Base-by-base conservation (phyloP, 495 filamentous ascomycete genomes). In the Glarea lozoyensis region DNA sequence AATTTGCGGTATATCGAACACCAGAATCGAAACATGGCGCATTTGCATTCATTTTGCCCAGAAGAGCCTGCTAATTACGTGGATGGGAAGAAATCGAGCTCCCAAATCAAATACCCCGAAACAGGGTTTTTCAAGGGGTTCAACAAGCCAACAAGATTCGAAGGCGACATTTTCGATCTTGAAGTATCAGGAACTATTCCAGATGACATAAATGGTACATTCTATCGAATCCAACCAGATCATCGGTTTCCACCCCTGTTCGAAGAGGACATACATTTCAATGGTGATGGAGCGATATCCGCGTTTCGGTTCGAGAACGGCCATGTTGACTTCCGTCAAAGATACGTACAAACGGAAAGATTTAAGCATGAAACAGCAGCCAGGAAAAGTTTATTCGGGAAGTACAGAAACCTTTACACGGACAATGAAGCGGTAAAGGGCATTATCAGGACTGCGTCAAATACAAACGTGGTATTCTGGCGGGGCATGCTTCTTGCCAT, bases 401-500 rank as follows among this genome's bases (percentile, higher is more conserved):
- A 63, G 34, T 79, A 77, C 46, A 59, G 73, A 11, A 79, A 79
- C 38, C 65, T 62, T 10, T 75, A 58, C 45, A 77, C 75, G 5
- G 73, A 79, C 45, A 65, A 64, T 31, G 66, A 67, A 47, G 60
- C 57, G 23, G 67, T 74, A 6, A 56, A 62, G 33, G 67, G 67
- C 15, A 61, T 67, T 7, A 64, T 76, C 13, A 56, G 69, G 2
- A 71, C 62, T 0, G 70, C 71, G 2, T 61, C 65, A 1, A 78
- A 79, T 37, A 79, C 75, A 10, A 77, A 79, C 43, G 54, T 79
- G 3, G 57, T 73, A 2, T 70, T 66, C 45, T 79, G 64, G 60
- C 56, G 66, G 4, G 69, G 69, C 0, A 60, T 65, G 51, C 52
- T 79, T 20, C 52, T 79, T 2, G 75, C 74, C 0, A 61, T 60